Base-by-base conservation (phyloP, 371 early-diverging fungal species). In the Haplosporangium sp. region DNA sequence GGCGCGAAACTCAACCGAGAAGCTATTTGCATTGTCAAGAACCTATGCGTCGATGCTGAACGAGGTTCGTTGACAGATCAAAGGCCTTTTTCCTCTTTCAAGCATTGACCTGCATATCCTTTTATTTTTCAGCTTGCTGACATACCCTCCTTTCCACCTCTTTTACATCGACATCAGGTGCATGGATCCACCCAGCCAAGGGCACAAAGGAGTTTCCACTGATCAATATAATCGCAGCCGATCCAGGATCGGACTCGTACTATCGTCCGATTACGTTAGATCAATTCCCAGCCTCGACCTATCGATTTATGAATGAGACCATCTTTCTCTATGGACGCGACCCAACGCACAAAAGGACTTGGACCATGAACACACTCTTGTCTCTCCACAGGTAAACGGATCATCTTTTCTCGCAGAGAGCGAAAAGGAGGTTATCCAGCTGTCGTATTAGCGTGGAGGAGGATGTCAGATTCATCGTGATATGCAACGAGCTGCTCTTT, bases 21-120 rank as follows among this genome's bases (percentile, higher is more conserved):
- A 29, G 69, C 59, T 14, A 58, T 73, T 3, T 79, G 80, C 47
- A 68, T 64, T 21, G 63, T 79, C 16, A 52, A 55, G 50, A 79
- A 79, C 51, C 69, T 79, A 4, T 79, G 80, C 40, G 69, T 79
- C 13, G 80, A 79, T 66, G 55, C 73, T 36, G 80, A 79, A 23
- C 60, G 80, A 62, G 80, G 80, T 79, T 37, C 9, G 62, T 41
- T n/a, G 18, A 36, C 14, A 20, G 13, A 40, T 38, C n/a, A 29
- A 36, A 11, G 12, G 29, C 40, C 23, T 47, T 47, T 16, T 16
- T 11, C 45, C 16, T 6, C 45, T 11, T 1, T 45, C 45, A 45
- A 13, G 11, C 6, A 5, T 45, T 5, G 2, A 11, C 13, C 13
- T 43, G 43, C 41, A 1, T 55, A 11, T 47, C 16, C 50, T 55